Base-by-base conservation (phyloP, 2,329 filamentous ascomycete genomes). In the Alternaria burnsii region DNA sequence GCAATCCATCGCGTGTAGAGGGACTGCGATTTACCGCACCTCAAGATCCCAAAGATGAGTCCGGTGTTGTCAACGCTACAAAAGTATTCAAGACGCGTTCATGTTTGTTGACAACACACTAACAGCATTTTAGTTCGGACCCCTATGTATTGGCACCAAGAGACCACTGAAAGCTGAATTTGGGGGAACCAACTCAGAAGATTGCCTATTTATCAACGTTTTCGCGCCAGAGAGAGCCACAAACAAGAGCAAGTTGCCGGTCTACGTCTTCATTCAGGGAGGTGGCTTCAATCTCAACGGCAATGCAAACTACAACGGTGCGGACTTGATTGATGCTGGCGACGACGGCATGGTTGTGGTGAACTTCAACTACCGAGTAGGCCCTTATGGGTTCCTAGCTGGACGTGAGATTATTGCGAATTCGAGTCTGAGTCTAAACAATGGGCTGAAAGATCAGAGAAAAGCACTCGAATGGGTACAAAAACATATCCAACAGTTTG, bases 11-110 rank as follows among this genome's bases (percentile, higher is more conserved):
- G 9, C 67, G 74, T 11, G 52, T 74, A 22, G 71, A 77, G 20
- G 74, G 76, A 32, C 55, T 75, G 44, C 74, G 92, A 20, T 94
- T 93, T 71, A 81, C 83, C 54, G 87, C 88, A 12, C 90, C 92
- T 0, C 80, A 85, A 68, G 88, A 91, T 73, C 91, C 91, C 2
- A 63, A 78, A 0, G 67, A 74, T 2, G 78, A 81, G 18, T 60
- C 77, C 3, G 80, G 78, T 1, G 72, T 86, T 4, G 83, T 87
- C 58, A 69, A 82, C 56, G 90, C 90, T 4, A 69, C 65, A 26
- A 56, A 73, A 57, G 74, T 75, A 67, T 40, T 53, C 41, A 53
- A 48, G 28, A 8, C 22, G 43, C 12, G 18, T 47, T 9, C 16
- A 42, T 10, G 10, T 20, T n/a, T n/a, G 8, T 10, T 5, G 47